Evolutionary conservation across 176 grass and related monocot species (phyloP), one percentile per base, ranked within the genome.

Genomic region (Olyra latifolia): DNA sequence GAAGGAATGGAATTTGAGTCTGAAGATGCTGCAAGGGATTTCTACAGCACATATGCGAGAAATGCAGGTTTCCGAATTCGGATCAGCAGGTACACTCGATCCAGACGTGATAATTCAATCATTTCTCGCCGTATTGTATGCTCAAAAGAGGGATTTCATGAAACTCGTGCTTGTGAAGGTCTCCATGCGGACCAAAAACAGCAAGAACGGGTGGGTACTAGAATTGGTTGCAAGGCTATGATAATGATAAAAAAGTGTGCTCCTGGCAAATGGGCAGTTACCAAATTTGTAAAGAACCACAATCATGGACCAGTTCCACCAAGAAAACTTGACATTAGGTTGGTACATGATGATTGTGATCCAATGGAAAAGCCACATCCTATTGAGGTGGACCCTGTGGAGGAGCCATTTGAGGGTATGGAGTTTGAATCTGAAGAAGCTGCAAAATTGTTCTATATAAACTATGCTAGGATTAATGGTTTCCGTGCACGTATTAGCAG

Each of bases 361-460:
- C 56, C 40, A 79, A 47, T 73, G 41, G 91, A 76, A 48, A 85
- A 67, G 20, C 48, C 68, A 76, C 53, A 50, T 72, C 60, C 72
- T 62, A 55, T 56, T 23, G 72, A 71, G 38, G 76, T 39, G 30
- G 72, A 80, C 6, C 41, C 68, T 71, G 48, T 82, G 25, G 62
- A 83, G 30, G 88, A 97, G 46, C 88, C 91, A 17, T 83, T 89
- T 66, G 91, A 93, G 81, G 91, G 94, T 72, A 93, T 93, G 94
- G 87, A 93, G 71, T 97, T 97, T 64, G 94, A 97, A 43, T 91
- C 94, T 4, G 94, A 97, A 91, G 94, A 97, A 79, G 78, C 78
- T 44, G 94, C 91, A 52, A 97, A 89, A 82, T 14, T 57, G 4
- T 97, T 93, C 91, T 97, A 97, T 88, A 82, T 97, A 74, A 88